Evolutionary conservation across 2,329 filamentous ascomycete genomes (phyloP).

Genomic region (Fusarium pseudonygamai): DNA sequence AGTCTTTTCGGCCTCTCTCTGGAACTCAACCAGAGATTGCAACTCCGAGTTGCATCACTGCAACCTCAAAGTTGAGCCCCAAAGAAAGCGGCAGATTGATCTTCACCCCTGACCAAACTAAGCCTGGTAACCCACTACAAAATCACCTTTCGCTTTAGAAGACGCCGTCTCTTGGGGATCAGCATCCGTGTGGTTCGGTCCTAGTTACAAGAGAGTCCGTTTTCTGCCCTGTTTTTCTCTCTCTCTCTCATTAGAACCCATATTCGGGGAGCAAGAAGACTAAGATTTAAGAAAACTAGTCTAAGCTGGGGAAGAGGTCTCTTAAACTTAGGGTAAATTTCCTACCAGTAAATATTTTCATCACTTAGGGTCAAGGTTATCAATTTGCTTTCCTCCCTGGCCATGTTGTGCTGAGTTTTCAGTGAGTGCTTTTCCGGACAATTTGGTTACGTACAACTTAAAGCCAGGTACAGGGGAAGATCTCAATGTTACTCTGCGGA

Average conservation of each 20-base stretch:
- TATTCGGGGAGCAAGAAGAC: too few relatives aligned
- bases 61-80: not conserved
- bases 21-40: not conserved
- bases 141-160: not conserved
- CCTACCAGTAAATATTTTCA: not conserved
- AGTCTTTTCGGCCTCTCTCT: not conserved
- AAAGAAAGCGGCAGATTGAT: not conserved
- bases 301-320: not conserved
- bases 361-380: not conserved
- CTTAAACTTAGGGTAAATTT: not conserved
- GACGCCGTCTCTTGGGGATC: not conserved
- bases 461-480: conserved; percentile 4
- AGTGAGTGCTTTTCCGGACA: not conserved
- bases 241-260: too few relatives aligned
- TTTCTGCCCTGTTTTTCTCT: not conserved
- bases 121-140: not conserved
- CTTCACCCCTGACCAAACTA: not conserved
- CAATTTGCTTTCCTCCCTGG: not conserved
- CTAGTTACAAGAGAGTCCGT: not conserved
- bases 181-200: not conserved
- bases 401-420: not conserved
- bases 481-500: conserved; percentile 4
- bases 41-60: not conserved
- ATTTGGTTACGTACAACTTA: not conserved
- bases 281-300: too few relatives aligned